Evolutionary conservation across 768 basidiomycete genomes (phyloP), one percentile per base, ranked within the genome.

Genomic region (Suillus occidentalis): DNA sequence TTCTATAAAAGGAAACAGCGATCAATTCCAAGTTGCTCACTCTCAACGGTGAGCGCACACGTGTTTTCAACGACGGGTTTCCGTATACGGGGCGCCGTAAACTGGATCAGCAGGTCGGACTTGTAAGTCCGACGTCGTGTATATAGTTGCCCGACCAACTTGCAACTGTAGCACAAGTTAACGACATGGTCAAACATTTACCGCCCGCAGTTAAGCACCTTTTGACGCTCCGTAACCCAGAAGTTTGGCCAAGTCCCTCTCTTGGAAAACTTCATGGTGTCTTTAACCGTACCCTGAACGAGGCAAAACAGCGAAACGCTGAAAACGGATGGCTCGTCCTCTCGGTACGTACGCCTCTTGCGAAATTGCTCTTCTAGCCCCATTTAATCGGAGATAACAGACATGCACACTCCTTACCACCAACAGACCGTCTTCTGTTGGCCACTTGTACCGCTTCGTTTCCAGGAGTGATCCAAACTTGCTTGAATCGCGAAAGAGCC

Each of bases 251-350:
- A 16, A 81, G 85, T 63, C 92, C 92, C 42, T 80, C 87, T 14
- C 61, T 82, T 13, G 63, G 82, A 20, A 82, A 76, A 67, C 78
- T 94, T 28, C 83, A 84, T 69, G 76, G 71, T 40, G 77, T 92
- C 31, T 84, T 95, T 69, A 72, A 78, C 9, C 81, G 79, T 58
- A 89, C 92, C n/a, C 84, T 85, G 67, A 80, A 78, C 55, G 88
- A 91, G 72, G 92, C 92, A 36, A 81, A 80, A 71, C 75, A 78
- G 53, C 85, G 83, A 67, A 87, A 84, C 20, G 91, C 86, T 39
- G 88, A 88, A 77, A 88, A 85, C 13, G 91, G 88, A 55, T 94
- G 92, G 92, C 83, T 94, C 22, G 91, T 92, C 60, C 81, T 94
- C 28, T 83, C 91, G 69, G 92, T 90, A 75, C 72, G 84, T 75